phyloP scores from a whole-genome alignment of 495 filamentous ascomycete species.

The Geopyxis carbonaria region DNA sequence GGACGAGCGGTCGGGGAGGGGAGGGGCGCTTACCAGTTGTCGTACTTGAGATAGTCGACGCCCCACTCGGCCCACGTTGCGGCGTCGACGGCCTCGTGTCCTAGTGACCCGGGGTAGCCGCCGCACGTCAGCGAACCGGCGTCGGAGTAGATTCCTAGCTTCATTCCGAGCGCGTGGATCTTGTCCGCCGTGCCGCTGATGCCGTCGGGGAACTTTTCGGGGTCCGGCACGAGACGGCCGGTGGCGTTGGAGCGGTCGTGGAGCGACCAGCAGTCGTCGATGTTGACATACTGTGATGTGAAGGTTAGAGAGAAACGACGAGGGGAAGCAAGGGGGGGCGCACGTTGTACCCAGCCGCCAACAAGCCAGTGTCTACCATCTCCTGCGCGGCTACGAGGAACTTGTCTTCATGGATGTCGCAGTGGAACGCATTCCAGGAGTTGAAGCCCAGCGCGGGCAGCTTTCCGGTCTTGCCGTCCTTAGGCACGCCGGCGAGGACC shows the following conservation, averaged over 20 bases:
- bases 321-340: not conserved
- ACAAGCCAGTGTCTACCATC: slow-evolving; percentile 37
- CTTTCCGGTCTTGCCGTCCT: slow-evolving; percentile 4
- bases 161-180: slow-evolving; percentile 43
- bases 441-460: slow-evolving; percentile 37
- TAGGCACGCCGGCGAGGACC: not conserved
- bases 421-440: slow-evolving; percentile 42
- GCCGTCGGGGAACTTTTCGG: slow-evolving; percentile 43
- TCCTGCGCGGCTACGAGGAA: slow-evolving; percentile 36
- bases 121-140: slow-evolving; percentile 49
- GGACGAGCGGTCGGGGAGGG: slow-evolving; percentile 10
- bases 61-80: slow-evolving; percentile 46
- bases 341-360: slow-evolving; percentile 41
- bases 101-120: slow-evolving; percentile 42
- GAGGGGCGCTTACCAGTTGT: slow-evolving; percentile 42
- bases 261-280: slow-evolving; percentile 49
- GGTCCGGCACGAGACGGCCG: slow-evolving; percentile 37
- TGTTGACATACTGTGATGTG: slow-evolving; percentile 15
- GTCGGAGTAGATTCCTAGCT: slow-evolving; percentile 48
- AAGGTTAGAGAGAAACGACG: not conserved
- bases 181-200: slow-evolving; percentile 40
- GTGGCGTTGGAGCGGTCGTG: slow-evolving; percentile 32
- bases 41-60: slow-evolving; percentile 56
- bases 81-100: slow-evolving; percentile 46
- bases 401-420: slow-evolving; percentile 37